Conservation (phyloP, 1,139 yeast species). For the Wickerhamiella infanticola region DNA sequence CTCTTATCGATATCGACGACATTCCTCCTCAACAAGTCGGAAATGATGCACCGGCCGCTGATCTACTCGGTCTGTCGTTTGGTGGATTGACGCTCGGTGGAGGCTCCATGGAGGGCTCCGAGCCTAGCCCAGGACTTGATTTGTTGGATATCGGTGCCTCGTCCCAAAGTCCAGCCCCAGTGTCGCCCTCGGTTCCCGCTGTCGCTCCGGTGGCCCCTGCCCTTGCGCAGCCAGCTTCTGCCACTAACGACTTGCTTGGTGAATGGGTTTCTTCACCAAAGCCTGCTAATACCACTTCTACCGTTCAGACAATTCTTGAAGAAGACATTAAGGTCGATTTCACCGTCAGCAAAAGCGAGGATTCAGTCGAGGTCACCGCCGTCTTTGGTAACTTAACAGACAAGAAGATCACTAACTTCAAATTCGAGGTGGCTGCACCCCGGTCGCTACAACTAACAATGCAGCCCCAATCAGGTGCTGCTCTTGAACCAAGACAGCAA, state of each 20-base stretch:
- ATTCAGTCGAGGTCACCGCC: conserved; percentile 32
- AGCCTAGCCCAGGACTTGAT: neutral
- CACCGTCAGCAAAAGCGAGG: conserved; percentile 27
- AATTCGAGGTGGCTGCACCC: conserved; percentile 72
- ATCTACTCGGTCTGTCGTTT: conserved; percentile 49
- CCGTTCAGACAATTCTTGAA: conserved; percentile 11
- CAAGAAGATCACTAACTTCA: conserved; percentile 33
- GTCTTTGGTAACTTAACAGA: conserved; percentile 32
- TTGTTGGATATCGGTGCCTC: neutral
- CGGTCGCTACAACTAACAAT: conserved; percentile 49
- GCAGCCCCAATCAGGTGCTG: conserved; percentile 52
- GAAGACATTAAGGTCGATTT: conserved; percentile 40
- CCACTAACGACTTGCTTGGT: conserved; percentile 1
- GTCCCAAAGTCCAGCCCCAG: neutral
- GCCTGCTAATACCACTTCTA: conserved; percentile 8
- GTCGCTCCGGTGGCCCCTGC: conserved; percentile 3
- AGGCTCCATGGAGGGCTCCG: neutral
- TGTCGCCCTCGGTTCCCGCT: neutral
- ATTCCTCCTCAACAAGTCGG: conserved; percentile 28
- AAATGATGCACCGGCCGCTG: conserved; percentile 30
- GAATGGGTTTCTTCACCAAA: neutral
- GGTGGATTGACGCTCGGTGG: conserved; percentile 15
- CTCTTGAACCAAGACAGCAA: conserved; percentile 34
- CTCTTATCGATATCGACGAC: conserved; percentile 71
- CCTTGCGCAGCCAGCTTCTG: neutral